A percentile compares a stretch with the other conserved stretches of the same genome.
Conservation (phyloP, 1,284 basidiomycete genomes). For the Tilletia walkeri region DNA sequence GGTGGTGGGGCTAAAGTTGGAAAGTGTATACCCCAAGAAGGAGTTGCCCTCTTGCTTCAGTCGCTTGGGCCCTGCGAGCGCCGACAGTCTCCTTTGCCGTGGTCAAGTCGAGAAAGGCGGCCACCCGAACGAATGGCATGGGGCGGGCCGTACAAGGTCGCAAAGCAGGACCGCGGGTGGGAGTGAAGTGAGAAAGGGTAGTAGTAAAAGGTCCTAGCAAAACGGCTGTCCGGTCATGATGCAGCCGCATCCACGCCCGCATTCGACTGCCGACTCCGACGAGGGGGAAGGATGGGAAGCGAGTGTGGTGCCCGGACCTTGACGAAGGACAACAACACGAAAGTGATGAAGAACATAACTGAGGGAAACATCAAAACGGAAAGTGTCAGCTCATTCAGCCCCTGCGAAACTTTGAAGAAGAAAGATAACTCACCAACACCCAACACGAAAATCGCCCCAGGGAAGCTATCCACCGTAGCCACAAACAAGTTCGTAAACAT, state of each 20-base stretch:
- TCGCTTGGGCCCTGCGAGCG: too few species aligned
- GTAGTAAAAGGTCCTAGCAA: too few species aligned
- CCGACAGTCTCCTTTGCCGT: too few species aligned
- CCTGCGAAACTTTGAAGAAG: not conserved
- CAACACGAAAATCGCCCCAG: constrained; percentile 40
- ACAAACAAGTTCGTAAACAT: constrained; percentile 45
- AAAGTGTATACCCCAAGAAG: too few species aligned
- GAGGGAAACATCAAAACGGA: not conserved
- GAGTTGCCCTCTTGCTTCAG: too few species aligned
- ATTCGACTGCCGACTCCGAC: not conserved
- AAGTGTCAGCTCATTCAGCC: not conserved
- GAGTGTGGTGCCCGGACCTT: constrained; percentile 38
- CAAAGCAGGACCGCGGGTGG: too few species aligned
- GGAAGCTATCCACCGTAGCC: constrained; percentile 32
- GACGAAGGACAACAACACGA: constrained; percentile 31
- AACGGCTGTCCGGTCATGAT: not conserved
- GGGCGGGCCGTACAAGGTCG: too few species aligned
- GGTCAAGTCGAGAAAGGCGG: too few species aligned
- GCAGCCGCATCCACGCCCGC: not conserved
- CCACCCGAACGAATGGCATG: too few species aligned
- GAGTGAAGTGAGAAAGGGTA: too few species aligned
- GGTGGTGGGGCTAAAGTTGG: too few species aligned
- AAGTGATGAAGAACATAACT: constrained; percentile 30
- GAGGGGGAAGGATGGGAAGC: constrained; percentile 37
- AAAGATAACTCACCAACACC: constrained; percentile 25